Percentiles rank a stretch among this genome's conserved stretches.
phyloP scores from a whole-genome alignment of 2,329 filamentous ascomycete genomes.

The Colletotrichum tamarilloi region DNA sequence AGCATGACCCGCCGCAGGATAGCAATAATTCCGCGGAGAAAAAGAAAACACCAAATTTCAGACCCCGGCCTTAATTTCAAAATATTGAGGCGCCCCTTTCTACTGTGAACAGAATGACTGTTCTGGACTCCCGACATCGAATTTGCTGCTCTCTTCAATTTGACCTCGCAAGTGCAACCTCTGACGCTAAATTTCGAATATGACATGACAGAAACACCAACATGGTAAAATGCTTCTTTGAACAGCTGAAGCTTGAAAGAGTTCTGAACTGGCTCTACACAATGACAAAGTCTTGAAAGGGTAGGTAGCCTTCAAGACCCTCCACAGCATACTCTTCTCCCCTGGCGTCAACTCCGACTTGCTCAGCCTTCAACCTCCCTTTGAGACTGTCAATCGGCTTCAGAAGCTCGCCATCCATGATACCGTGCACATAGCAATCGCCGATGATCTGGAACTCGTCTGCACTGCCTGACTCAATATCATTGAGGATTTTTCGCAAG shows the following conservation, averaged over 20 bases:
- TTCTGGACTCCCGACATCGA: too few species aligned
- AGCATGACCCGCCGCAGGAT: not conserved
- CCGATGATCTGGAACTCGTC: not conserved
- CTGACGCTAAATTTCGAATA: too few species aligned
- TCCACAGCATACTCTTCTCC: conserved; percentile 1
- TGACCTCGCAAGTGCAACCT: too few species aligned
- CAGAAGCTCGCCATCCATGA: conserved; percentile 13
- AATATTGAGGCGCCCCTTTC: too few species aligned
- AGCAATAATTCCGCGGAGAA: not conserved
- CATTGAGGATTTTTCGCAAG: conserved; percentile 37
- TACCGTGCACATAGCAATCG: conserved; percentile 12
- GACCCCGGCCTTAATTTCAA: not conserved
- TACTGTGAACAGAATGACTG: too few species aligned
- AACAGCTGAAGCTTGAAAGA: too few species aligned
- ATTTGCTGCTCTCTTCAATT: too few species aligned
- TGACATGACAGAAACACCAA: too few species aligned
- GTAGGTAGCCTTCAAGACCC: not conserved
- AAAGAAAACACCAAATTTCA: not conserved
- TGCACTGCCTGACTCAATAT: fast-evolving
- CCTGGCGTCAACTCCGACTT: not conserved
- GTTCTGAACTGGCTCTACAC: not conserved
- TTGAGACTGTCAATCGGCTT: not conserved
- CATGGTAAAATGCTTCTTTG: too few species aligned
- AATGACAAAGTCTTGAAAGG: not conserved
- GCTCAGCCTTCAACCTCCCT: not conserved